phyloP scores from a whole-genome alignment of 495 filamentous ascomycete species.

The Aspergillus sclerotioniger region DNA sequence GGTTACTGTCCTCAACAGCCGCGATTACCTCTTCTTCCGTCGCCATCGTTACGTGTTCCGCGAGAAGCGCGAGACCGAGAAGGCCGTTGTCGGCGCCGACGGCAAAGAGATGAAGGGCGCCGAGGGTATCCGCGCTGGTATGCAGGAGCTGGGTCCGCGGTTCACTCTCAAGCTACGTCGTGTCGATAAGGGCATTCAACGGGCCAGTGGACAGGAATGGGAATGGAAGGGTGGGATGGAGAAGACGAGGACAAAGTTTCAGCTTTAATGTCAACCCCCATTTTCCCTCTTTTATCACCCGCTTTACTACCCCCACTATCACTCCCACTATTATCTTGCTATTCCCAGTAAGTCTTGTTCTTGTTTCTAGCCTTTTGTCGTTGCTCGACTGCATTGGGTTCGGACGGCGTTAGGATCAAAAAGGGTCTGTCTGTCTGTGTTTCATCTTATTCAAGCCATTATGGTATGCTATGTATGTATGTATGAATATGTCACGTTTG shows the following conservation, averaged over 20 bases:
- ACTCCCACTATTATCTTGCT: too few species aligned
- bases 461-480: not conserved
- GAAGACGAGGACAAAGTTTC: constrained; percentile 89
- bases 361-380: constrained; percentile 12
- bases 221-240: constrained; percentile 93
- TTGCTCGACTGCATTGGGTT: constrained; percentile 14
- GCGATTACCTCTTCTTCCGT: constrained; percentile 93
- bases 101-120: constrained; percentile 84
- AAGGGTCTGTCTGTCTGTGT: constrained; percentile 19
- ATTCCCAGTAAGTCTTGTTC: not conserved
- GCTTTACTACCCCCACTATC: too few species aligned
- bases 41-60: constrained; percentile 90
- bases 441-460: constrained; percentile 12
- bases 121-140: constrained; percentile 75
- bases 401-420: constrained; percentile 30
- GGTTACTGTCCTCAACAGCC: constrained; percentile 89
- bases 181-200: constrained; percentile 86
- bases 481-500: constrained; percentile 3
- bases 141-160: constrained; percentile 82
- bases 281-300: constrained; percentile 1
- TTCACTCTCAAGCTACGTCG: constrained; percentile 87
- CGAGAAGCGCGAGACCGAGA: constrained; percentile 80
- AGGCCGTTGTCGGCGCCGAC: constrained; percentile 77
- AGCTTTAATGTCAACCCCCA: constrained; percentile 56
- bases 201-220: constrained; percentile 83